Percentiles rank a stretch among this genome's conserved stretches.
phyloP scores from a whole-genome alignment of 768 basidiomycete genomes.

The Amanita pallidorosea region DNA sequence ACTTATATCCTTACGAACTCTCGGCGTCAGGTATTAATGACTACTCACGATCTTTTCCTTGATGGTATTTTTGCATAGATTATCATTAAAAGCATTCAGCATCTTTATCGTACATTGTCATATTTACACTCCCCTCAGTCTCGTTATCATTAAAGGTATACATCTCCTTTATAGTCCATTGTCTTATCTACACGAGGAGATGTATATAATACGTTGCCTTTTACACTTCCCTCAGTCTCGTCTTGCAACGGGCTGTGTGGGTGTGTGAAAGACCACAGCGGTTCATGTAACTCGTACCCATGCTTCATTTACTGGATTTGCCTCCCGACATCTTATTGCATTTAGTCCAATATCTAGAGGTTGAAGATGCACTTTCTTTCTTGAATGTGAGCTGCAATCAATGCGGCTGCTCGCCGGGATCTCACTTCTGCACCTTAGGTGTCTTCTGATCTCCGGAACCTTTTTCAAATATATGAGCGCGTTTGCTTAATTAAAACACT shows the following conservation, averaged over 20 bases:
- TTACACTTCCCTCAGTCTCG: conserved; percentile 3
- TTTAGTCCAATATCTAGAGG: conserved; percentile 11
- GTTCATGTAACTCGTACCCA: too few relatives aligned
- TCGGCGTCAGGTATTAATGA: neutral
- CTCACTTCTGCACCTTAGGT: neutral
- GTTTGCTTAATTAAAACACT: conserved; percentile 20
- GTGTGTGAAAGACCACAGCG: neutral
- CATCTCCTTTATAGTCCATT: too few relatives aligned
- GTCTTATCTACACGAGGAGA: too few relatives aligned
- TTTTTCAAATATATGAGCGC: conserved; percentile 7
- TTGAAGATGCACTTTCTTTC: conserved; percentile 14
- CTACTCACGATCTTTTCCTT: neutral
- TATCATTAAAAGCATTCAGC: conserved; percentile 1
- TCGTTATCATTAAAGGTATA: too few relatives aligned
- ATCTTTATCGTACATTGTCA: conserved; percentile 3
- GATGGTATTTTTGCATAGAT: neutral
- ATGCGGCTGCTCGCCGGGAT: neutral
- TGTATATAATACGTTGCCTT: conserved; percentile 1
- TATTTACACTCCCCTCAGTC: conserved; percentile 3
- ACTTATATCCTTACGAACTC: neutral
- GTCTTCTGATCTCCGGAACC: neutral
- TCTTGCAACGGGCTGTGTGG: neutral
- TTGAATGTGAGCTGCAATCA: conserved; percentile 9
- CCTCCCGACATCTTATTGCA: conserved; percentile 16
- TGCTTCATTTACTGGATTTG: conserved; percentile 6